Evolutionary conservation across 768 basidiomycete species (phyloP).

Genomic region (Trametes villosa): DNA sequence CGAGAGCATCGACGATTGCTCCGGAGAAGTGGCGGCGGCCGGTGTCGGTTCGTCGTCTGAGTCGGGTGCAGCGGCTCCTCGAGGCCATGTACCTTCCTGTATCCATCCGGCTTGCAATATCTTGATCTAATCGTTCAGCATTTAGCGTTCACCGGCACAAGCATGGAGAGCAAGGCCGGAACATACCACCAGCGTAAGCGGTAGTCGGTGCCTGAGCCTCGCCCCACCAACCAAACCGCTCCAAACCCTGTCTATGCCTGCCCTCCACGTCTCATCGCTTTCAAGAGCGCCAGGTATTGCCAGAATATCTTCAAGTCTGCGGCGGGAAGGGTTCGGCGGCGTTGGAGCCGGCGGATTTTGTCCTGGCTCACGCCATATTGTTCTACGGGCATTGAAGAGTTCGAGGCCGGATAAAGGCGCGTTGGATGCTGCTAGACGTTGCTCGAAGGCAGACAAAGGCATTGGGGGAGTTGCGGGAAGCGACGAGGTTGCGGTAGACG

Average conservation of each 20-base stretch:
- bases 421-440: conserved; percentile 40
- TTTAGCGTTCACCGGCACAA: neutral
- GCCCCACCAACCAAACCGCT: conserved; percentile 61
- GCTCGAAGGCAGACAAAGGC: conserved; percentile 42
- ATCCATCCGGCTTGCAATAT: conserved; percentile 77
- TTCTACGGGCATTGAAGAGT: conserved; percentile 64
- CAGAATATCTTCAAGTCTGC: conserved; percentile 49
- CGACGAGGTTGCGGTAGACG: neutral
- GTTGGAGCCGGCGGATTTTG: conserved; percentile 27
- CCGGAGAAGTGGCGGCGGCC: neutral
- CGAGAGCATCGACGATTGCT: neutral
- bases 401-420: conserved; percentile 68
- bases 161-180: neutral
- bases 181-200: conserved; percentile 58
- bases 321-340: conserved; percentile 43
- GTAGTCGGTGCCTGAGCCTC: conserved; percentile 60
- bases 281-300: conserved; percentile 49
- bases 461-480: conserved; percentile 9
- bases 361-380: conserved; percentile 58
- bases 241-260: conserved; percentile 66
- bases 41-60: conserved; percentile 54
- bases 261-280: conserved; percentile 58
- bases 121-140: conserved; percentile 55
- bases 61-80: conserved; percentile 59
- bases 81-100: conserved; percentile 78